These are phyloP conservation scores for Guadua angustifolia DNA, from an alignment of 176 grass and related monocot genomes.

Conservation along the genomic window DNA sequence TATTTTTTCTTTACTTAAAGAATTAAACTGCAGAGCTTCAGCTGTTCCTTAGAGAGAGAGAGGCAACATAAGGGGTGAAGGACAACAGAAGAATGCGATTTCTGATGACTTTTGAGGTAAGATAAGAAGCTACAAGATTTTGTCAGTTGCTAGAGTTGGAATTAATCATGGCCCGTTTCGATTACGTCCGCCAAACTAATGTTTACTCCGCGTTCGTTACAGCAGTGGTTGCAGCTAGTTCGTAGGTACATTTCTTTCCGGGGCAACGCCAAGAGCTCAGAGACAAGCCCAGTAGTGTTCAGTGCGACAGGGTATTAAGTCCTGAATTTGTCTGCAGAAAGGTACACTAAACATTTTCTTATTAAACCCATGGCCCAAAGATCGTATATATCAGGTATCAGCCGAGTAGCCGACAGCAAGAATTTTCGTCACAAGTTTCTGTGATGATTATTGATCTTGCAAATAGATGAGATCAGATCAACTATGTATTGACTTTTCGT, in stretches of 20 bases:
- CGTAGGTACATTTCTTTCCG: background rate
- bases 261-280: conserved; percentile 9
- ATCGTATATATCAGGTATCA: conserved; percentile 2
- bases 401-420: conserved; percentile 9
- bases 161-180: background rate
- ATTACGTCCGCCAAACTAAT: background rate
- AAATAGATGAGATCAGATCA: conserved; percentile 10
- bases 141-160: conserved; percentile 36
- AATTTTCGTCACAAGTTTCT: background rate
- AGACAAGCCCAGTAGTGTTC: conserved; percentile 13
- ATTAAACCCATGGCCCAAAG: background rate
- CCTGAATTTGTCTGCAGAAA: conserved; percentile 45
- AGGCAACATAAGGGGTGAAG: background rate
- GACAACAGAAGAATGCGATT: background rate
- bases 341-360: background rate
- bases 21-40: too few relatives aligned
- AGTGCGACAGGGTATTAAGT: conserved; percentile 10
- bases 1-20: too few relatives aligned
- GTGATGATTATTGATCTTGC: background rate
- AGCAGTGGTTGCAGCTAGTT: conserved; percentile 18
- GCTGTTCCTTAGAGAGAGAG: too few relatives aligned
- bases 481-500: background rate
- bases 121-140: background rate
- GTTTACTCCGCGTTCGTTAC: background rate
- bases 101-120: conserved; percentile 27